Base-by-base conservation (phyloP, 2,329 filamentous ascomycete genomes). In the Xylaria sp. region DNA sequence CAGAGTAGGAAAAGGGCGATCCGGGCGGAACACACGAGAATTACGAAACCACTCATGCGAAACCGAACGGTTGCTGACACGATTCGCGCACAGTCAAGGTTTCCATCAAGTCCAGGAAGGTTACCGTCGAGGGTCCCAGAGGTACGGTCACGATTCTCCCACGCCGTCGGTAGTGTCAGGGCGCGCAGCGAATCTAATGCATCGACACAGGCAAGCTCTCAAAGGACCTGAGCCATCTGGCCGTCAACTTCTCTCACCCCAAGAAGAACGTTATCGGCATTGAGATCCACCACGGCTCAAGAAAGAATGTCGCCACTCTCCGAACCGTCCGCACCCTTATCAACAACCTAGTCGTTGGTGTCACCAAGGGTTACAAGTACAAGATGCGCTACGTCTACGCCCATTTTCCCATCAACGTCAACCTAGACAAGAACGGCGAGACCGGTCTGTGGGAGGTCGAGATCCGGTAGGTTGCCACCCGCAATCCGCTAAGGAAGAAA, bases 301-400 rank as follows among this genome's bases (percentile, higher is more conserved):
- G 96, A 87, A 99, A 99, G 91, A 95, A 93, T 83, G 92, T 99
- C 82, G 96, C 96, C 81, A 93, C 95, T 78, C 94, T 99, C 85
- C 94, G 96, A 80, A 99, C 96, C 80, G 96, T 99, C 87, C 93
- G 94, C 82, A 95, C 95, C 76, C 85, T 98, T 85, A 97, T 99
- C 89, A 93, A 97, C 90, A 99, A 99, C 92, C 84, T 99, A 86
- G 93, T 99, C 85, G 91, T 94, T 80, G 96, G 96, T 84, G 96
- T 99, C 77, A 99, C 96, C 83, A 97, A 95, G 89, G 96, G 96
- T 78, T 99, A 92, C 93, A 97, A 97, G 89, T 99, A 99, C 92
- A 99, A 99, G 93, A 98, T 99, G 95, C 93, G 97, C 81, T 99
- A 99, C 88, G 96, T 99, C 85, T 99, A 99, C 85, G 96, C 96